Evolutionary conservation across 2,329 filamentous ascomycete species (phyloP).

Genomic region (Aspergillus sp.): DNA sequence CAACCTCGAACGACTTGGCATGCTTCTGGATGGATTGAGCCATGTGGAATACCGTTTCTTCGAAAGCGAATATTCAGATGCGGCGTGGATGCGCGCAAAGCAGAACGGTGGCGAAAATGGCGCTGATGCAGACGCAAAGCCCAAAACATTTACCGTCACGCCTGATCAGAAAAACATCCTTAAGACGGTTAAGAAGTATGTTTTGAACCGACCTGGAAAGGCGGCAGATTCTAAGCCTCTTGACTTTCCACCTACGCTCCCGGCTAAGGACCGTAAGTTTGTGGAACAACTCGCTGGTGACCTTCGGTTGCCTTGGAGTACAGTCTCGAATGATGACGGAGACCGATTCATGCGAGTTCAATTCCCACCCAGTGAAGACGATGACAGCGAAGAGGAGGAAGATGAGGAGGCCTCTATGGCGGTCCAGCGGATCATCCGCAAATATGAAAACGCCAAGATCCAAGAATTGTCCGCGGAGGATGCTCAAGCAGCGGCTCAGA

Average conservation of each 20-base stretch:
- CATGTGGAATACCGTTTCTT: slow-evolving; percentile 92
- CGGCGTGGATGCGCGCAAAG: slow-evolving; percentile 90
- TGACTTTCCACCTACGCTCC: slow-evolving; percentile 70
- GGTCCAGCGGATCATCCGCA: slow-evolving; percentile 78
- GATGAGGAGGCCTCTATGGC: slow-evolving; percentile 85
- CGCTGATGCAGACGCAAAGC: slow-evolving; percentile 56
- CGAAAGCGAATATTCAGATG: slow-evolving; percentile 82
- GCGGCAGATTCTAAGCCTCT: slow-evolving; percentile 53
- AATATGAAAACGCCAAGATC: slow-evolving; percentile 86
- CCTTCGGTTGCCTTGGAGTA: slow-evolving; percentile 65
- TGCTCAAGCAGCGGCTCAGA: slow-evolving; percentile 73
- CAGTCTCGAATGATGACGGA: slow-evolving; percentile 62
- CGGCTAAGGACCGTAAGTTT: slow-evolving; percentile 87
- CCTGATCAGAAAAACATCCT: slow-evolving; percentile 79
- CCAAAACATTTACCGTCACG: slow-evolving; percentile 70
- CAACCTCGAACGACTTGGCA: slow-evolving; percentile 74
- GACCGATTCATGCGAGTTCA: slow-evolving; percentile 66
- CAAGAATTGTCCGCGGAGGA: slow-evolving; percentile 78
- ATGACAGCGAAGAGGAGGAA: slow-evolving; percentile 64
- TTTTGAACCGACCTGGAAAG: slow-evolving; percentile 65
- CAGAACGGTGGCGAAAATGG: slow-evolving; percentile 68
- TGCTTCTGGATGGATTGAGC: slow-evolving; percentile 78
- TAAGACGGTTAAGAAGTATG: slow-evolving; percentile 76
- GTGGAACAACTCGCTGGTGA: slow-evolving; percentile 79
- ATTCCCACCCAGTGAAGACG: slow-evolving; percentile 54